Base-by-base conservation (phyloP, 306 rosid genomes). In the Trifolium fragiferum region DNA sequence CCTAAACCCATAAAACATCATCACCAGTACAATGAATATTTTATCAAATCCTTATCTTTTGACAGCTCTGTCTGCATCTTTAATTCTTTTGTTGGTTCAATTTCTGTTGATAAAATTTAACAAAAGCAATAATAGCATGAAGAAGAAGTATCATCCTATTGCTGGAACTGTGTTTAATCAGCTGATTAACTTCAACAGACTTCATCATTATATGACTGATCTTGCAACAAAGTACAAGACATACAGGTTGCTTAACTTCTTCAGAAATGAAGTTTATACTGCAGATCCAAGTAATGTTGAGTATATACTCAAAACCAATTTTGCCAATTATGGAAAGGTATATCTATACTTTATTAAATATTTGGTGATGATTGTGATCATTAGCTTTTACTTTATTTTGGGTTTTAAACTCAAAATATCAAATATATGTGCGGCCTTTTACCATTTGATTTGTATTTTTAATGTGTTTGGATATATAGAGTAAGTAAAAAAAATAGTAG, bases 241-340 rank as follows among this genome's bases (percentile, higher is more conserved):
- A 18, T 93, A 93, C 80, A 85, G 97, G 76, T 73, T 90, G 14
- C 80, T 93, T 16, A 78, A 33, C 9, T 92, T 68, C 54, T 82
- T 80, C 55, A 77, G 96, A 44, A 79, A 58, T 68, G 98, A 93
- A 81, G 58, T 90, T 73, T 93, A 86, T 78, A 93, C 98, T 1
- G 35, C 92, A 0, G 89, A 91, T 20, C 97, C 98, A 0, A 40
- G 5, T 10, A 93, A 90, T 21, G 92, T 93, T 23, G 40, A 37
- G 81, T 89, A 93, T 47, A 88, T 93, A 0, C 97, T 91, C 87
- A 93, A 84, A 85, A 89, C 91, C 19, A 87, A 89, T 49, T 93
- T 91, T 63, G 81, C 81, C 1, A 93, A 93, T 16, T 93, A 86
- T 76, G 97, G 98, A 77, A 93, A 93, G 97, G 97, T 93, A 77